Evolutionary conservation across 352 stramenopile genomes (phyloP), one percentile per base, ranked within the genome.

Genomic region (Phytophthora fragariaefolia): DNA sequence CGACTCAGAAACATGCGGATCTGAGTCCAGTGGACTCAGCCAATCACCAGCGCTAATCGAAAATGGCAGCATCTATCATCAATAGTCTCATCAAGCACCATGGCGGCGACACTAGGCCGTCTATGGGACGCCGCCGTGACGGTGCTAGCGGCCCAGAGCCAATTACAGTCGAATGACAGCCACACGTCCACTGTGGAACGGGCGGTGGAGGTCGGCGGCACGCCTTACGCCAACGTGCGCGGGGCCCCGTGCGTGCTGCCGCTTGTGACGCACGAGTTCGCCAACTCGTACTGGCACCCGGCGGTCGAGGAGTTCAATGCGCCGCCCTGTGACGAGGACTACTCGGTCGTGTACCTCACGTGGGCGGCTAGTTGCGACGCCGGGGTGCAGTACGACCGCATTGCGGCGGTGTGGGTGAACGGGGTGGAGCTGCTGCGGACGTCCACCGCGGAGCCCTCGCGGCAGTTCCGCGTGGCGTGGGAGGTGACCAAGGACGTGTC

Each of bases 381-480:
- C 0, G 81, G 81, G 55, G 69, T 82, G 12, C 86, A 94, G 57
- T 94, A 76, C 57, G 86, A 94, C 54, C 86, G 84, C 55, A 83
- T 91, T 59, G 86, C 77, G 5, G 86, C 82, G 2, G 80, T 91
- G 6, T 94, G 84, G 83, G 65, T 91, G 59, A 89, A 90, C 54
- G 79, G 79, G 20, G 66, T 87, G 55, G 85, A 93, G 56, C 60
- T 94, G 43, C 76, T 94, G 23, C 79, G 86, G 24, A 92, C 85
- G 52, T 92, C 86, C 12, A 93, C 86, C 3, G 73, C 87, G 38
- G 86, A 94, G 46, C 86, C 86, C 4, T 70, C 66, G 15, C 70
- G 76, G 27, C 66, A 71, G 24, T 48, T 72, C 6, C 73, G 72
- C 15, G 79, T 87, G 32, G 63, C 56, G 24, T 93, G 86, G 86